Evolutionary conservation across 192 early-diverging fungal genomes (phyloP), one percentile per base, ranked within the genome.

Genomic region (Backusella luteola): DNA sequence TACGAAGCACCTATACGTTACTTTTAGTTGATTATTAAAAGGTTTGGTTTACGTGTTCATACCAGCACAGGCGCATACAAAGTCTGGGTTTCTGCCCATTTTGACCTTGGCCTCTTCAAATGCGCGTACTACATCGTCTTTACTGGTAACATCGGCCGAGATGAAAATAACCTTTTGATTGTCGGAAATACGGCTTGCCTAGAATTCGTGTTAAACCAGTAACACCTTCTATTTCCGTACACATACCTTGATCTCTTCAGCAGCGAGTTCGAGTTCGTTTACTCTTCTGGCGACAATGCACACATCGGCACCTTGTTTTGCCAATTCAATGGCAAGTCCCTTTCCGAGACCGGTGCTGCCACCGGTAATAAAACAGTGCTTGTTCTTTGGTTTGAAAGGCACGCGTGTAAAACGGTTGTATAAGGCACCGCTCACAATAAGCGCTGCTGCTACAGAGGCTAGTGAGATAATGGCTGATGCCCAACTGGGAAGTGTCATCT

Each of bases 291-390:
- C 93, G 1, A 91, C 86, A 75, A 93, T 93, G 0, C 90, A 90
- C 1, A 93, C 88, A 75, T 92, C 85, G 0, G 93, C 93, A 12
- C 93, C 92, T 36, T 85, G 84, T 23, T 89, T 87, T 1, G 86
- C 91, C 44, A 93, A 77, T 38, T 90, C 85, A 35, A 87, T 78
- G n/a, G 90, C 91, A 0, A 93, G 67, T 21, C 79, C 85, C 79
- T 89, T 87, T 59, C 92, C 92, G 12, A 93, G 84, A 0, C 93
- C 93, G n/a, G 87, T 84, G 77, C 92, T 93, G 73, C 91, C 92
- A 68, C 93, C 93, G 0, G 93, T 92, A 67, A 94, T 85, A 72
- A 91, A 92, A 44, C 87, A 90, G 80, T 93, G 91, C 78, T 92
- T 89, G 74, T 75, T 81, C 34, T 70, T 82, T 19, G 87, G 88